Conservation (phyloP, 768 basidiomycete species). For the Boletus sp. region DNA sequence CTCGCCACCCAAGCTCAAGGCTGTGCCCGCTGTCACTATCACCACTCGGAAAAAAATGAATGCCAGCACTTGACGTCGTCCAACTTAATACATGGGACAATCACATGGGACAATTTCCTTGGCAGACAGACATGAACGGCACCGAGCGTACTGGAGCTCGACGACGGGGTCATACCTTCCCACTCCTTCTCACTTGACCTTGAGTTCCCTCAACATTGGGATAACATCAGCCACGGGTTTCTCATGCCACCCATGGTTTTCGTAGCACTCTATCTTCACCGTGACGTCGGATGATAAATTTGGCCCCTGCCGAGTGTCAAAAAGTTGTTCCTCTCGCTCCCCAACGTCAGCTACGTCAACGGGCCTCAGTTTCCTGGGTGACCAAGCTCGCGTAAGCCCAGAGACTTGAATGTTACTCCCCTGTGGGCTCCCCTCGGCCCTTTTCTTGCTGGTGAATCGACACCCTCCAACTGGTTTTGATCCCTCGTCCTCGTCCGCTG, state of each 20-base stretch:
- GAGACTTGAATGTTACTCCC: neutral
- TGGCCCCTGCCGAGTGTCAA: neutral
- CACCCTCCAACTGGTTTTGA: neutral
- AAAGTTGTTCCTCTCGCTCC: neutral
- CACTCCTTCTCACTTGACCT: constrained; percentile 7
- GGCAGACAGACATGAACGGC: neutral
- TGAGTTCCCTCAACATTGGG: constrained; percentile 27
- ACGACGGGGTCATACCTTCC: neutral
- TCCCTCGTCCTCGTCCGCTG: neutral
- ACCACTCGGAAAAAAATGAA: neutral
- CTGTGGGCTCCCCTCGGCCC: neutral
- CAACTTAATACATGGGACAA: neutral
- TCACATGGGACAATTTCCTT: constrained; percentile 1
- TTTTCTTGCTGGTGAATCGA: neutral
- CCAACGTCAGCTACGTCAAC: neutral
- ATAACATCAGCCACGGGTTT: constrained; percentile 28
- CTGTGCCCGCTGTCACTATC: constrained; percentile 7
- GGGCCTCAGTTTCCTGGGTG: neutral
- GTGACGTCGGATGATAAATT: neutral
- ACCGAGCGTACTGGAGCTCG: neutral
- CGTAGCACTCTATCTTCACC: constrained; percentile 14
- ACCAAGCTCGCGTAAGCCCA: neutral
- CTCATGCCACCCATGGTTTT: constrained; percentile 20
- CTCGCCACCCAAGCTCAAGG: constrained; percentile 1
- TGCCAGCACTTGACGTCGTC: neutral